A percentile compares a stretch with the other conserved stretches of the same genome.
Evolutionary conservation across 306 rosid genomes (phyloP).

Genomic region (Fragaria vesca): DNA sequence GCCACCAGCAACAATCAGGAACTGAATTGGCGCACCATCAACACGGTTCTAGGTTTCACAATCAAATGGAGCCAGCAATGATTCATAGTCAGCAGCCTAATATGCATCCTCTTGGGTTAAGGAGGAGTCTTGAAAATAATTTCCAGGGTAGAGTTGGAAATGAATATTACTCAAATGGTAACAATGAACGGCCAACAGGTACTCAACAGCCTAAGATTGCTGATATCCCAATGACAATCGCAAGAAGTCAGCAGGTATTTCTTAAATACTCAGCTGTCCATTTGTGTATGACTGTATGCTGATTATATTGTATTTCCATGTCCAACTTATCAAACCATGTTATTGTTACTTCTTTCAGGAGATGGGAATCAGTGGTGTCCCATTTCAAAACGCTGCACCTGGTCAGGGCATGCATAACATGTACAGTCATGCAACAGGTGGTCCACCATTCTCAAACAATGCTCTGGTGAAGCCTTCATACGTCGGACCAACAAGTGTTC

Average conservation of each 20-base stretch:
- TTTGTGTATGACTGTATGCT: neutral
- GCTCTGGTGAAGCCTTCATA: slow-evolving; percentile 57
- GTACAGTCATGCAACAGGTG: slow-evolving; percentile 58
- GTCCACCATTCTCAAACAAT: slow-evolving; percentile 55
- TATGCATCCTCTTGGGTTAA: slow-evolving; percentile 50
- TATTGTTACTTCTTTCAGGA: slow-evolving; percentile 52
- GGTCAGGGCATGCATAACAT: slow-evolving; percentile 50
- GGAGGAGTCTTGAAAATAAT: slow-evolving; percentile 57
- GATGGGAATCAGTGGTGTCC: slow-evolving; percentile 50
- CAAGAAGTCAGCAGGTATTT: slow-evolving; percentile 74
- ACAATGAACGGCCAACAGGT: slow-evolving; percentile 56
- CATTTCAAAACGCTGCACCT: slow-evolving; percentile 59
- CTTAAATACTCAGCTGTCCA: neutral
- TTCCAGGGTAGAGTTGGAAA: slow-evolving; percentile 58
- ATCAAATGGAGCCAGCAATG: slow-evolving; percentile 61
- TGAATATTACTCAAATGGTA: slow-evolving; percentile 60
- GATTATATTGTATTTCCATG: neutral
- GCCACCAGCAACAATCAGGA: slow-evolving; percentile 61
- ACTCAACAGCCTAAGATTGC: slow-evolving; percentile 75
- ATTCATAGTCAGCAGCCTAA: slow-evolving; percentile 66
- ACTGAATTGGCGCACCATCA: slow-evolving; percentile 58
- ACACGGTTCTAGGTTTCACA: slow-evolving; percentile 62
- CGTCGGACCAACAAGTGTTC: slow-evolving; percentile 51
- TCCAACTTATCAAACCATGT: slow-evolving; percentile 1
- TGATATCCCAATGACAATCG: slow-evolving; percentile 56